These are phyloP conservation scores for Scheffersomyces insectosa DNA, from an alignment of 1,139 yeast genomes.

Conservation along the genomic window DNA sequence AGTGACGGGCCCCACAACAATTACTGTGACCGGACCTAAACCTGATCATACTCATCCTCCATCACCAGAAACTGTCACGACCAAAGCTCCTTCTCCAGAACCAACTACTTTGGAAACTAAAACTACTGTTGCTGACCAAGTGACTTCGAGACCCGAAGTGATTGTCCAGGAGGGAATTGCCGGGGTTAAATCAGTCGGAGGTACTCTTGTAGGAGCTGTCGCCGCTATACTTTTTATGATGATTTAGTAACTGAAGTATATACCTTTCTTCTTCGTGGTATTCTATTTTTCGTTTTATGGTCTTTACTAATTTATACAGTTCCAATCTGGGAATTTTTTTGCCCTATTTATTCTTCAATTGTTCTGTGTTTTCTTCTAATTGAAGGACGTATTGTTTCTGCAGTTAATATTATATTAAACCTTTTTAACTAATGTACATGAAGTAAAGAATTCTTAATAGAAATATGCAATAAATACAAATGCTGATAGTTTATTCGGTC, in stretches of 20 bases:
- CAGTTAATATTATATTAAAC: no score
- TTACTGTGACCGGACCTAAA: conserved; percentile 10
- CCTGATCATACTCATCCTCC: background rate
- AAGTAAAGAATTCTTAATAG: no score
- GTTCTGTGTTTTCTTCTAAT: no score
- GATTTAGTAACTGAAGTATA: background rate
- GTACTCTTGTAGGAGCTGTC: conserved; percentile 15
- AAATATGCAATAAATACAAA: no score
- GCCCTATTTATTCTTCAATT: no score
- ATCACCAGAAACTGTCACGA: background rate
- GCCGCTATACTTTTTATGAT: conserved; percentile 14
- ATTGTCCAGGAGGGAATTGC: background rate
- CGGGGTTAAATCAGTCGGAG: conserved; percentile 10
- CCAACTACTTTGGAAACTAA: conserved; percentile 1
- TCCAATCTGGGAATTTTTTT: no score
- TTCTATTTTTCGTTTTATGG: no score
- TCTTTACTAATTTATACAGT: no score
- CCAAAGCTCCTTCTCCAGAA: conserved; percentile 28
- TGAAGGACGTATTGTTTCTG: no score
- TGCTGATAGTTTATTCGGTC: conserved; percentile 9
- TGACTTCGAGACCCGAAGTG: no score
- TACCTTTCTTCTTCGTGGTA: no score
- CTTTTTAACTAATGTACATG: no score
- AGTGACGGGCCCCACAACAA: conserved; percentile 14
- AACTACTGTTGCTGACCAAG: conserved; percentile 2